phyloP scores from a whole-genome alignment of 2,329 filamentous ascomycete species.

The Cyphellophora europaea region DNA sequence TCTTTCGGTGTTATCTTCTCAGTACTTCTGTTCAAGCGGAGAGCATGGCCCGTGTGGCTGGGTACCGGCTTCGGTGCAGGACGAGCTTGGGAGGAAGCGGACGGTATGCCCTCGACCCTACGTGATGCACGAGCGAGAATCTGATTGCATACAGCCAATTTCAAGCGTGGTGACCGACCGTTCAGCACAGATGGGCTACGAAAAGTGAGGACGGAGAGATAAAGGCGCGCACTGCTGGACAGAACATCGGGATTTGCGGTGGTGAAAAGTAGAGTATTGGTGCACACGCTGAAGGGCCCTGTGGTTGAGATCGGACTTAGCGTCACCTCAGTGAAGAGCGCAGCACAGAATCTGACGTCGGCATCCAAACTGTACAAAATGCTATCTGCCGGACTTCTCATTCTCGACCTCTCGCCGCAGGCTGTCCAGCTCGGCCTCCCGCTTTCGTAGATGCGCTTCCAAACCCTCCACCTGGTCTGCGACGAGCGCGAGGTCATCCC shows the following conservation, averaged over 20 bases:
- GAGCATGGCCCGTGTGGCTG: slow-evolving; percentile 94
- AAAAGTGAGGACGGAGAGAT: slow-evolving; percentile 19
- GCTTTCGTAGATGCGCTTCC: slow-evolving; percentile 67
- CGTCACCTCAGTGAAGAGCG: too few relatives aligned
- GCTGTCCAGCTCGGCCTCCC: slow-evolving; percentile 67
- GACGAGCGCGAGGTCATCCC: slow-evolving; percentile 82
- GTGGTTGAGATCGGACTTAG: too few relatives aligned
- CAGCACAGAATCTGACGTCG: too few relatives aligned
- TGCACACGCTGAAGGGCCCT: too few relatives aligned
- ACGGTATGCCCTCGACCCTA: slow-evolving; percentile 47
- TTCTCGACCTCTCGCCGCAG: slow-evolving; percentile 76
- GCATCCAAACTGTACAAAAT: not conserved
- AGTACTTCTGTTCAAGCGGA: slow-evolving; percentile 93
- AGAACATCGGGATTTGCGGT: too few relatives aligned
- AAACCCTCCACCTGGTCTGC: slow-evolving; percentile 88
- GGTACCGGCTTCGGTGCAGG: slow-evolving; percentile 92
- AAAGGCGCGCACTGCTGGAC: slow-evolving; percentile 5
- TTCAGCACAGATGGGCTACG: slow-evolving; percentile 17
- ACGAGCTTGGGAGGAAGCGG: slow-evolving; percentile 96
- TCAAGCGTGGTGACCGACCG: slow-evolving; percentile 18
- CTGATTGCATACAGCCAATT: slow-evolving; percentile 14
- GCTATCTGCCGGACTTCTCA: slow-evolving; percentile 54
- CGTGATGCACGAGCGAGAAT: not conserved
- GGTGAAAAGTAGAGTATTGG: too few relatives aligned
- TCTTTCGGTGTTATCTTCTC: slow-evolving; percentile 98